Conservation (phyloP, 1,139 yeast genomes). For the Starmera stellimalicola region DNA sequence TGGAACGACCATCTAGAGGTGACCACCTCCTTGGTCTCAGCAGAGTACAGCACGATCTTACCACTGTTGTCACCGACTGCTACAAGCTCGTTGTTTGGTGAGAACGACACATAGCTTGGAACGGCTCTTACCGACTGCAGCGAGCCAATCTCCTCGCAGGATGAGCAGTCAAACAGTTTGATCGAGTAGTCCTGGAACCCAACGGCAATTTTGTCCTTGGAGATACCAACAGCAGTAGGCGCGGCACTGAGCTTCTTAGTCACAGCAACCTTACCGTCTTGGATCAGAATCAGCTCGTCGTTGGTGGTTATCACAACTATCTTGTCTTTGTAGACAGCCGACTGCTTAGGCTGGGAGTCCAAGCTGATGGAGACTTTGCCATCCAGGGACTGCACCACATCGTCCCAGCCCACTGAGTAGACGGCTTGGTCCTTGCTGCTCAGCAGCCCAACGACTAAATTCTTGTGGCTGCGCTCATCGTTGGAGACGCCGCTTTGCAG, state of each 20-base stretch:
- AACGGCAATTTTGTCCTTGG: conserved; percentile 37
- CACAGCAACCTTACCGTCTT: conserved; percentile 16
- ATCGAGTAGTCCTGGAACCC: conserved; percentile 33
- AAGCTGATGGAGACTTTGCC: conserved; percentile 25
- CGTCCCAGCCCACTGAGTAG: conserved; percentile 82
- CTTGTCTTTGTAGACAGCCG: conserved; percentile 26
- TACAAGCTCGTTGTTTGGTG: conserved; percentile 57
- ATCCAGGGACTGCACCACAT: conserved; percentile 42
- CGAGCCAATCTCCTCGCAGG: conserved; percentile 22
- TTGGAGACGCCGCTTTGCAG: conserved; percentile 27
- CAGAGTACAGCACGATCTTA: conserved; percentile 62
- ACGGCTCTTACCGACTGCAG: conserved; percentile 49
- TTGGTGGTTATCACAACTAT: conserved; percentile 29
- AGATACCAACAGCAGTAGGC: conserved; percentile 34
- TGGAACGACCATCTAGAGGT: conserved; percentile 97
- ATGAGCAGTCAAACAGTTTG: conserved; percentile 21
- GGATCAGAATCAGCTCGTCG: conserved; percentile 18
- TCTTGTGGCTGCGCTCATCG: conserved; percentile 38
- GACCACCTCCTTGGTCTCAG: conserved; percentile 44
- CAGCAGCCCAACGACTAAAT: conserved; percentile 41
- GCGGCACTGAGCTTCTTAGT: conserved; percentile 25
- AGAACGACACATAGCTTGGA: conserved; percentile 54
- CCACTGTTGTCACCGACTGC: conserved; percentile 90
- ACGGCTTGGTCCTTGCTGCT: conserved; percentile 23
- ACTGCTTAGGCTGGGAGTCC: conserved; percentile 56